Evolutionary conservation across 139 green algal genomes (phyloP).

Genomic region (Haematococcus lacustris): DNA sequence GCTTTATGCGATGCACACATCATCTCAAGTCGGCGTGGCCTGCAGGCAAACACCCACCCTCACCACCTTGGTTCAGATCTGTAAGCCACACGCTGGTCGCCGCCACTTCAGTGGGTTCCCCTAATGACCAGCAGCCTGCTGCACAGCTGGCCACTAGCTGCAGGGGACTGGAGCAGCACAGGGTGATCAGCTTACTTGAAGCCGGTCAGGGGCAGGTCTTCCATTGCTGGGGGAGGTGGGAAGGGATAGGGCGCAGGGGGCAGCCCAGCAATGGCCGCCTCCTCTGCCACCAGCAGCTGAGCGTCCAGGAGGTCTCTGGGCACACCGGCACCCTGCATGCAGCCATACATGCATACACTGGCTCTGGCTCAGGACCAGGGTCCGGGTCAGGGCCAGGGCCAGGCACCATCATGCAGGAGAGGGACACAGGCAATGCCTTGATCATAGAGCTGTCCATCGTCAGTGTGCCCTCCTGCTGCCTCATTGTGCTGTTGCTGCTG

Average conservation of each 20-base stretch:
- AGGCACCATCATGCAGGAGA: too few relatives aligned
- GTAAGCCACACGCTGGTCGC: background rate
- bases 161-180: background rate
- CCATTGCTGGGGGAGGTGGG: slow-evolving; percentile 19
- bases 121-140: background rate
- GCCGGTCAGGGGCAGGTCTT: background rate
- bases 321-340: slow-evolving; percentile 26
- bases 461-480: background rate
- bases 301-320: slow-evolving; percentile 43
- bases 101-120: background rate
- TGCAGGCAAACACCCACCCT: slow-evolving; percentile 5
- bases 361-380: background rate
- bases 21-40: slow-evolving; percentile 32
- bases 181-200: slow-evolving; percentile 2
- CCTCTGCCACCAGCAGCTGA: slow-evolving; percentile 41
- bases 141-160: background rate
- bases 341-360: background rate
- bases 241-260: slow-evolving; percentile 21
- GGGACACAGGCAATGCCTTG: too few relatives aligned
- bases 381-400: too few relatives aligned
- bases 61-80: too few relatives aligned
- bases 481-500: background rate
- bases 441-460: background rate
- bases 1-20: slow-evolving; percentile 26
- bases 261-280: slow-evolving; percentile 35